Percentiles rank a stretch among this genome's conserved stretches.
phyloP scores from a whole-genome alignment of 768 basidiomycete species.

The Leccinum subgranulosum region DNA sequence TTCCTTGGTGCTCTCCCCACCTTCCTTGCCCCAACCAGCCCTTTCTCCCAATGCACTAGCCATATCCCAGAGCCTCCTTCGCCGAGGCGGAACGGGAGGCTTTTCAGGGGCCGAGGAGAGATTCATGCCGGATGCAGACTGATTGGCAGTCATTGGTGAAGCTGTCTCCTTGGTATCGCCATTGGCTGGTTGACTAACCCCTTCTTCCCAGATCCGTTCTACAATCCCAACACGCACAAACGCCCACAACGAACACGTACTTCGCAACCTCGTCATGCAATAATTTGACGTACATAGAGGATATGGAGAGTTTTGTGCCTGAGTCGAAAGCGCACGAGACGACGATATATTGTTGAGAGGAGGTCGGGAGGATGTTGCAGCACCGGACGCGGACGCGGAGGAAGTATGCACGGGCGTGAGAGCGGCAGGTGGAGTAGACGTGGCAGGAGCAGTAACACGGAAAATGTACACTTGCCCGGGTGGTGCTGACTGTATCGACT shows the following conservation, averaged over 20 bases:
- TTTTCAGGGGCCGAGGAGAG: conserved; percentile 32
- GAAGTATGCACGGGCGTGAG: conserved; percentile 20
- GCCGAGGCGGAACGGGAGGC: conserved; percentile 63
- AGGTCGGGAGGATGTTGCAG: conserved; percentile 19
- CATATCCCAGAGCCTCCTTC: conserved; percentile 65
- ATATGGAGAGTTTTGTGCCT: conserved; percentile 35
- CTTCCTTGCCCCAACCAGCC: conserved; percentile 52
- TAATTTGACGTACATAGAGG: conserved; percentile 84
- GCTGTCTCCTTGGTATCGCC: not conserved
- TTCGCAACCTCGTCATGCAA: conserved; percentile 78
- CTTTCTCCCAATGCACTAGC: conserved; percentile 59
- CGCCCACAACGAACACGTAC: conserved; percentile 89
- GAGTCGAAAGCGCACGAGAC: conserved; percentile 33
- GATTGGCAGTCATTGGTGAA: not conserved
- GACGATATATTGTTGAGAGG: conserved; percentile 39
- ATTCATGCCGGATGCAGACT: not conserved
- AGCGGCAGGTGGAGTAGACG: conserved; percentile 22
- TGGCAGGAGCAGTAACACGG: conserved; percentile 44
- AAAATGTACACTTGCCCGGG: conserved; percentile 64
- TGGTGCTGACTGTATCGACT: conserved; percentile 25
- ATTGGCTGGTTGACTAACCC: conserved; percentile 37
- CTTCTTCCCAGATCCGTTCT: conserved; percentile 89
- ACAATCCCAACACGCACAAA: conserved; percentile 80
- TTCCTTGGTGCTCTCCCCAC: conserved; percentile 31
- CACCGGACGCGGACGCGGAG: conserved; percentile 33